These are phyloP conservation scores for Aurinia saxatilis DNA, from an alignment of 345 rosid genomes.

Conservation along the genomic window DNA sequence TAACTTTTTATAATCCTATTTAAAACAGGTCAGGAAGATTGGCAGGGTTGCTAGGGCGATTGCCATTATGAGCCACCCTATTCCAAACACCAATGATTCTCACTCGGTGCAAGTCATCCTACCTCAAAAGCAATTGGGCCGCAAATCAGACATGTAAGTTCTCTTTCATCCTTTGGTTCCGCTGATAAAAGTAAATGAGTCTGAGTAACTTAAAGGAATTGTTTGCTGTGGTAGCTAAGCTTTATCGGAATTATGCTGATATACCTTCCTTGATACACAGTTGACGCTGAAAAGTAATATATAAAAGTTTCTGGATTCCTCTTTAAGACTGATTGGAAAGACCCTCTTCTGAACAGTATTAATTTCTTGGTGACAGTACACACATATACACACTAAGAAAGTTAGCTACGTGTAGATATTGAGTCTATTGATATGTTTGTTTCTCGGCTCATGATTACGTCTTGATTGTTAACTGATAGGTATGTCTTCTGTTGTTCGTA, in stretches of 20 bases:
- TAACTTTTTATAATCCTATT: background rate
- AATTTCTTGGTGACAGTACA: background rate
- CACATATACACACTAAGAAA: background rate
- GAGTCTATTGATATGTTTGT: background rate
- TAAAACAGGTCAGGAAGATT: constrained; percentile 33
- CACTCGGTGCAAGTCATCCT: constrained; percentile 37
- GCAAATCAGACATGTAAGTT: constrained; percentile 49
- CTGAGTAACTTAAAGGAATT: no score
- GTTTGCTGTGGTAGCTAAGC: background rate
- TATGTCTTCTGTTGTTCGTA: constrained; percentile 88
- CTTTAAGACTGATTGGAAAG: background rate
- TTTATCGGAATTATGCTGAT: background rate
- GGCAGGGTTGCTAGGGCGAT: constrained; percentile 35
- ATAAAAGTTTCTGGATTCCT: background rate
- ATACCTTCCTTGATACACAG: background rate
- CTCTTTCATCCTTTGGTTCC: background rate
- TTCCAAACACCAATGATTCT: constrained; percentile 36
- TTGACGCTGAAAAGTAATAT: background rate
- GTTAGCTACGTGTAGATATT: background rate
- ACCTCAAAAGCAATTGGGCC: constrained; percentile 36
- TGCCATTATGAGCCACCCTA: constrained; percentile 37
- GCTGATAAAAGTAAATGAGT: background rate
- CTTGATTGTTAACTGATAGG: constrained; percentile 37
- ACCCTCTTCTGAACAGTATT: background rate
- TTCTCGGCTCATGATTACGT: background rate